Percentiles rank a stretch among this genome's conserved stretches.
phyloP scores from a whole-genome alignment of 208 protist genomes.

The Trypanosoma scelopori region DNA sequence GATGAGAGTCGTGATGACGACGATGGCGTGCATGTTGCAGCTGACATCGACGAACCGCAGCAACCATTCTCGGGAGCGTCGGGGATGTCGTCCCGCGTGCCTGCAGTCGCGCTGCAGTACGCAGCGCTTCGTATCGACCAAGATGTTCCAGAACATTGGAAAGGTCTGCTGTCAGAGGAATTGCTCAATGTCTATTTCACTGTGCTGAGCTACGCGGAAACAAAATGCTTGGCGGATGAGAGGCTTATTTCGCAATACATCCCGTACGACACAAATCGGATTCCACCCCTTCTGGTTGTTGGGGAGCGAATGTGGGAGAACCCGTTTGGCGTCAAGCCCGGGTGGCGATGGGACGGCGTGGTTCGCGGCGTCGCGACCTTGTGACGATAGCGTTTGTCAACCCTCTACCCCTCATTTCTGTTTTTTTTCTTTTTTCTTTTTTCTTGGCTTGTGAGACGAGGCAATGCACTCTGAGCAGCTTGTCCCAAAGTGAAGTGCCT shows the following conservation, averaged over 20 bases:
- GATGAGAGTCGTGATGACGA: neutral
- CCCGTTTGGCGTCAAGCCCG: constrained; percentile 43
- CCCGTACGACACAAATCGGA: constrained; percentile 23
- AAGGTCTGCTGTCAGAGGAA: constrained; percentile 52
- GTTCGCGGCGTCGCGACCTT: constrained; percentile 48
- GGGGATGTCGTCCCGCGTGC: too few species aligned
- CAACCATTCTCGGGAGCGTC: neutral
- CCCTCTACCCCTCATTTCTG: neutral
- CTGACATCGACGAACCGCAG: constrained; percentile 21
- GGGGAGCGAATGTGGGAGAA: constrained; percentile 25
- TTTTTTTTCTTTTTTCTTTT: constrained; percentile 1
- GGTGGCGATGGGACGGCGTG: constrained; percentile 87
- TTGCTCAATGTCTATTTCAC: constrained; percentile 53
- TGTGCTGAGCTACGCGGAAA: constrained; percentile 44
- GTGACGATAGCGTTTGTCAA: neutral
- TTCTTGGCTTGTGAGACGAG: neutral
- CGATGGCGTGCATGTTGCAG: neutral
- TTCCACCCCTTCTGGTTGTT: constrained; percentile 7
- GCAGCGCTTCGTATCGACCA: constrained; percentile 20
- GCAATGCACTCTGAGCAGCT: too few species aligned
- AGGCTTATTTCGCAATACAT: constrained; percentile 76
- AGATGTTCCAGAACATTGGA: constrained; percentile 62
- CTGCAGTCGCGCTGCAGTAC: neutral
- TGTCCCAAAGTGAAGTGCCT: too few species aligned
- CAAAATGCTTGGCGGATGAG: constrained; percentile 37